Evolutionary conservation across 805 yeast species (phyloP).

Genomic region (Isabelozyma heimii): DNA sequence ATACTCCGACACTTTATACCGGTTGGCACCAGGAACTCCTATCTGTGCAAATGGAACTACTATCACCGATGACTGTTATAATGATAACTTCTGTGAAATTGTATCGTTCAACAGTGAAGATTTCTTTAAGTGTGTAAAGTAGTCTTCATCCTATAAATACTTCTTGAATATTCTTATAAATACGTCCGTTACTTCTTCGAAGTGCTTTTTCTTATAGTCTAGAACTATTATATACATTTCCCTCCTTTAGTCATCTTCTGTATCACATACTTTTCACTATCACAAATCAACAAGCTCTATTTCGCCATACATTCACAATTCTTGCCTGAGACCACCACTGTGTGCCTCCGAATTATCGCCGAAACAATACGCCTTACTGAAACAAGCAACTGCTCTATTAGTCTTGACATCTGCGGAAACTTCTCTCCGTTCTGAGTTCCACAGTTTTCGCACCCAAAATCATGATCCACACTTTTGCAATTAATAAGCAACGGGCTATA

Average conservation of each 20-base stretch:
- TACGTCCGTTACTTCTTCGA: neutral
- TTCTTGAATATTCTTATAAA: neutral
- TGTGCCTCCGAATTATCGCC: too few species aligned
- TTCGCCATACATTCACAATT: too few species aligned
- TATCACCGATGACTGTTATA: constrained; percentile 17
- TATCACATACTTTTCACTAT: too few species aligned
- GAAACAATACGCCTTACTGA: too few species aligned
- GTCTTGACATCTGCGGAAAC: too few species aligned
- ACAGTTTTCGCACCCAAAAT: neutral
- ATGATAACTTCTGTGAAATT: constrained; percentile 19
- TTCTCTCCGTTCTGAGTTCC: neutral
- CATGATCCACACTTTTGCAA: neutral
- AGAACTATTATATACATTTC: too few species aligned
- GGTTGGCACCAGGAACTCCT: constrained; percentile 56
- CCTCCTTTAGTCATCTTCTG: too few species aligned
- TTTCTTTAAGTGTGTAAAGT: constrained; percentile 9
- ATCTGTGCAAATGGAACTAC: constrained; percentile 36
- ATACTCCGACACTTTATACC: constrained; percentile 48
- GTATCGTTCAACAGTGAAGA: constrained; percentile 15
- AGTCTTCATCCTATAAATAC: neutral
- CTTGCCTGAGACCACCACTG: too few species aligned
- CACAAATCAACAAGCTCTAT: too few species aligned
- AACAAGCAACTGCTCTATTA: too few species aligned
- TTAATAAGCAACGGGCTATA: neutral
- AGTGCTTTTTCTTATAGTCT: too few species aligned